phyloP scores from a whole-genome alignment of 345 rosid species.

The Melaleuca quinquenervia region DNA sequence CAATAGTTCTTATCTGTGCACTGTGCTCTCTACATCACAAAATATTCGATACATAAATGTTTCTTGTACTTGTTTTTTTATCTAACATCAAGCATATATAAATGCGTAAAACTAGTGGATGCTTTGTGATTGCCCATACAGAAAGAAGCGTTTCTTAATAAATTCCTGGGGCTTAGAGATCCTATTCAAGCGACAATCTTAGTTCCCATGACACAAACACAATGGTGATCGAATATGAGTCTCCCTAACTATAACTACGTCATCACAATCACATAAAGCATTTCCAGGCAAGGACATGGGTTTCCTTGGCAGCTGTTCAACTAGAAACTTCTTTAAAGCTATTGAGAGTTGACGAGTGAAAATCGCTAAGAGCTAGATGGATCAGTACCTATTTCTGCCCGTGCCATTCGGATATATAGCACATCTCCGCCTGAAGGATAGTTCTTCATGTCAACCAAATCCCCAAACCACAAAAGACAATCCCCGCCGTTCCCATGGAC shows the following conservation, averaged over 20 bases:
- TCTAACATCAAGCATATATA: neutral
- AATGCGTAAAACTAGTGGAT: neutral
- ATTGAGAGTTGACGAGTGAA: neutral
- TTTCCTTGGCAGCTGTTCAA: neutral
- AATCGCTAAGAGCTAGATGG: neutral
- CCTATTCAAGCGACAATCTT: neutral
- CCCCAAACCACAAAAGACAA: constrained; percentile 6
- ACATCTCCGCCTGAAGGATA: constrained; percentile 9
- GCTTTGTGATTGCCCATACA: neutral
- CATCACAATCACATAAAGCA: neutral
- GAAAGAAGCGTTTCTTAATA: neutral
- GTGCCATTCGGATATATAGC: constrained; percentile 7
- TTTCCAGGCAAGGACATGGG: neutral
- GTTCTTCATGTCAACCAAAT: constrained; percentile 8
- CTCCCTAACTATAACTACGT: neutral
- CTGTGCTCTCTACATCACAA: neutral
- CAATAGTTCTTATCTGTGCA: neutral
- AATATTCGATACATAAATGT: neutral
- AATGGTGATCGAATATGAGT: fast-evolving
- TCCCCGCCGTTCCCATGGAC: constrained; percentile 11
- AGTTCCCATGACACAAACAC: neutral
- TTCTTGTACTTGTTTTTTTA: neutral
- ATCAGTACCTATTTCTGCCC: constrained; percentile 5
- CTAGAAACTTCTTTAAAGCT: neutral
- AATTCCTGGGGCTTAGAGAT: neutral